Percentiles rank a stretch among this genome's conserved stretches.
Conservation (phyloP, 352 stramenopile genomes). For the Globisporangium ultimum region DNA sequence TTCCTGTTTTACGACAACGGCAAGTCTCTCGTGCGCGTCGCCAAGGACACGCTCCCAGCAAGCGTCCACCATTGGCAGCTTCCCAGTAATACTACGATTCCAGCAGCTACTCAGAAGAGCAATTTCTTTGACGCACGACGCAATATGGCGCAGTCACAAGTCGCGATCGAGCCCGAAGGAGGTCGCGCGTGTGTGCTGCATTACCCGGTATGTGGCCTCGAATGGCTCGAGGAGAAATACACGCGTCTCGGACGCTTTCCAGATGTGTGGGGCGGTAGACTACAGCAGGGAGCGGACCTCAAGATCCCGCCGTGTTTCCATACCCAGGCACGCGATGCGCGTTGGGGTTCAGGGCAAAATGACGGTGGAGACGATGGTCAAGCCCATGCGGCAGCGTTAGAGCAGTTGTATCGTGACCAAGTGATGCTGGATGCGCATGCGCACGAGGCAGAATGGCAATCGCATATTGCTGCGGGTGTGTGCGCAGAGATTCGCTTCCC, state of each 20-base stretch:
- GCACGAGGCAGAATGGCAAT: constrained; percentile 15
- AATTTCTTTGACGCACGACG: constrained; percentile 33
- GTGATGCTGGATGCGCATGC: constrained; percentile 21
- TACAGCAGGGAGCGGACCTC: constrained; percentile 5
- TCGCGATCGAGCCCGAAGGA: background rate
- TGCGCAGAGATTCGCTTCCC: constrained; percentile 33
- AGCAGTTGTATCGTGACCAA: constrained; percentile 20
- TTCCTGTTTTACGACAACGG: constrained; percentile 52
- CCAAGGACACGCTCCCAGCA: constrained; percentile 6
- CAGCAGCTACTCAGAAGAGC: constrained; percentile 3
- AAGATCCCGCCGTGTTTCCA: constrained; percentile 40
- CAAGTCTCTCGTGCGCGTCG: constrained; percentile 36
- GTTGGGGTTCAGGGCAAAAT: background rate
- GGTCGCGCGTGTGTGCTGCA: constrained; percentile 23
- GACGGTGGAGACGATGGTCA: background rate
- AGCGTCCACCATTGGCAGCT: constrained; percentile 38
- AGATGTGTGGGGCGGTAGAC: constrained; percentile 21
- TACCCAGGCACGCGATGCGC: constrained; percentile 24
- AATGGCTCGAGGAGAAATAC: constrained; percentile 44
- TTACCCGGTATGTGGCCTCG: constrained; percentile 34
- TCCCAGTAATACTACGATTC: background rate
- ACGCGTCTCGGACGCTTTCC: constrained; percentile 24
- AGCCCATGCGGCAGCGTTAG: constrained; percentile 1
- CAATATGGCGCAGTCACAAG: constrained; percentile 13
- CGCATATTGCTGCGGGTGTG: constrained; percentile 22